Conservation (phyloP, 2,329 filamentous ascomycete genomes). For the Dothideomycetes sp. region DNA sequence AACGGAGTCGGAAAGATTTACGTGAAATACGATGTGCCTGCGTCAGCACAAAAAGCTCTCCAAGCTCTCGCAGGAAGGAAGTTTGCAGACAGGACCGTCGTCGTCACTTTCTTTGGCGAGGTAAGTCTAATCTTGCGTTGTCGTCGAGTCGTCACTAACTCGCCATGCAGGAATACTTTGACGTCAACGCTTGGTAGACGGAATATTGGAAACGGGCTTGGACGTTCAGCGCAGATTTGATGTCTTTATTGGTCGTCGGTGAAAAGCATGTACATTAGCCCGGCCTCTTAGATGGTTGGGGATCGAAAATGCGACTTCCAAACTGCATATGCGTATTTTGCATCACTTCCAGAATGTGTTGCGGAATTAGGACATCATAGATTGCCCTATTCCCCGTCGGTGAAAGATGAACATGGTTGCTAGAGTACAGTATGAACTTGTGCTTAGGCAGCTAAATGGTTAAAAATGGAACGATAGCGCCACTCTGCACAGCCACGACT, state of each 20-base stretch:
- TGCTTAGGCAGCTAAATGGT: too few relatives aligned
- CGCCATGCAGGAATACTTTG: conserved; percentile 69
- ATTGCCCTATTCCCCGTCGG: too few relatives aligned
- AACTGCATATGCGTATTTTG: too few relatives aligned
- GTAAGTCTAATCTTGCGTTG: conserved; percentile 33
- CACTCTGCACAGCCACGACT: too few relatives aligned
- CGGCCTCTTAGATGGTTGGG: too few relatives aligned
- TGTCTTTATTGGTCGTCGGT: neutral
- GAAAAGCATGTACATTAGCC: neutral
- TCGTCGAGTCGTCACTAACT: neutral
- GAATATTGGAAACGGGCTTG: too few relatives aligned
- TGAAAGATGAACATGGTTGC: too few relatives aligned
- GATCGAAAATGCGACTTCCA: too few relatives aligned
- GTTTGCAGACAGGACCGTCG: conserved; percentile 91
- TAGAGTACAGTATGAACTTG: too few relatives aligned
- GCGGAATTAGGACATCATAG: too few relatives aligned
- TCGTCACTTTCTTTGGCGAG: conserved; percentile 94
- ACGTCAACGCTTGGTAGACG: conserved; percentile 72
- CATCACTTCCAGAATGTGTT: too few relatives aligned
- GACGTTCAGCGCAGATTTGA: neutral
- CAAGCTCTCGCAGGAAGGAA: conserved; percentile 87
- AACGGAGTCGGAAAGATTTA: conserved; percentile 95
- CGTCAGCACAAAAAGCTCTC: conserved; percentile 73
- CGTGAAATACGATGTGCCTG: conserved; percentile 76
- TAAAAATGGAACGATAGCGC: too few relatives aligned